phyloP scores from a whole-genome alignment of 164 flowering plant species.

The Paratinospora sagittata region DNA sequence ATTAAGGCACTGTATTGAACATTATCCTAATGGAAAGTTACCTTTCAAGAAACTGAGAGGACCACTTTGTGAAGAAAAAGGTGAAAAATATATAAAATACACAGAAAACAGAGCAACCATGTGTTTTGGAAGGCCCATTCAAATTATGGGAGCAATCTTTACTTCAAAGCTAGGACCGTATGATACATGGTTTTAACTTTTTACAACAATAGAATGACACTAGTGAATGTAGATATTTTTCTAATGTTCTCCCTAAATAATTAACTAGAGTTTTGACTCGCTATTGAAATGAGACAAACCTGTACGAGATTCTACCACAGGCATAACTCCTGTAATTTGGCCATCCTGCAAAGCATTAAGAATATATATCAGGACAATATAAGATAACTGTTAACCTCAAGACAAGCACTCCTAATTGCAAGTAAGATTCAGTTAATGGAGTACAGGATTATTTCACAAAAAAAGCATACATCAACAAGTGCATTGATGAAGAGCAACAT shows the following conservation, averaged over 20 bases:
- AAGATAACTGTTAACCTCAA: no score
- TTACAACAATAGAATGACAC: neutral
- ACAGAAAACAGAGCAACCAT: neutral
- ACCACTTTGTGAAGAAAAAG: neutral
- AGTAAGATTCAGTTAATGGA: no score
- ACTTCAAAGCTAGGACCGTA: neutral
- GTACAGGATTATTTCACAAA: no score
- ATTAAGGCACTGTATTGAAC: no score
- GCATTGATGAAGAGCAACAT: no score
- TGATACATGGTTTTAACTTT: neutral
- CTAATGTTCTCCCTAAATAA: neutral
- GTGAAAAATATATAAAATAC: neutral
- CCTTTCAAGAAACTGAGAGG: no score
- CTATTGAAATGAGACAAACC: constrained; percentile 22
- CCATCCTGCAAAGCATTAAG: no score
- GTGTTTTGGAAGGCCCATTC: neutral
- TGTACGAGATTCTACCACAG: constrained; percentile 8
- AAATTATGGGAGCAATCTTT: neutral
- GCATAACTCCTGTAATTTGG: constrained; percentile 24
- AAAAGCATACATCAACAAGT: no score
- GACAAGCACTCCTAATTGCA: no score
- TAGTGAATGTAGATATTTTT: neutral
- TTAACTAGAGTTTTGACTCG: neutral
- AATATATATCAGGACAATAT: no score
- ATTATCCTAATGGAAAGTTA: no score